phyloP scores from a whole-genome alignment of 2,329 filamentous ascomycete genomes.

The Colletotrichum godetiae region DNA sequence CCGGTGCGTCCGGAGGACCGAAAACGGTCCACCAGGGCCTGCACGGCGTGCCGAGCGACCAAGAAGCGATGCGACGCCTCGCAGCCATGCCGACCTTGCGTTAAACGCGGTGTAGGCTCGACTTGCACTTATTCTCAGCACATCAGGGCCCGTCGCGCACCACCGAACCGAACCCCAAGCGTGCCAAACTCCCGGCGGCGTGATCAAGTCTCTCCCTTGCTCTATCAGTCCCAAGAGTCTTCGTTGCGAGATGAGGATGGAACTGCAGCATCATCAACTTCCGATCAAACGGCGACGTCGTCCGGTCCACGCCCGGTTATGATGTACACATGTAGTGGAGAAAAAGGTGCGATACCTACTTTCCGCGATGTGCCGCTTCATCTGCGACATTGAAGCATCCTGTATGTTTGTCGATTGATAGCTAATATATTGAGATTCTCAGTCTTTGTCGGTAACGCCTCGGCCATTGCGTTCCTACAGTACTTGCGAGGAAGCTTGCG shows the following conservation, averaged over 20 bases:
- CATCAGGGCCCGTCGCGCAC: background rate
- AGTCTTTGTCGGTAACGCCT: constrained; percentile 63
- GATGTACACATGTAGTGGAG: constrained; percentile 20
- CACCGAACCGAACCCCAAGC: background rate
- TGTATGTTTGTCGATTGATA: too few relatives aligned
- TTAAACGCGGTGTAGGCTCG: constrained; percentile 5
- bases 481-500: constrained; percentile 60
- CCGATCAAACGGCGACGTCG: background rate
- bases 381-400: background rate
- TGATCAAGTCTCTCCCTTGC: background rate
- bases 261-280: background rate
- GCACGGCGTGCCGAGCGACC: constrained; percentile 57
- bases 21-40: constrained; percentile 60
- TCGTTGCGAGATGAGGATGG: background rate
- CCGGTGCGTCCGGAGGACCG: constrained; percentile 62
- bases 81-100: constrained; percentile 51
- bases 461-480: constrained; percentile 66
- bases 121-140: constrained; percentile 10
- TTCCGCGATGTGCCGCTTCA: too few relatives aligned
- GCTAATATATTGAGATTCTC: background rate
- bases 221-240: background rate
- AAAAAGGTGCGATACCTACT: background rate
- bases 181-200: background rate
- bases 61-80: constrained; percentile 64
- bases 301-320: background rate